Conservation (phyloP, 352 stramenopile genomes). For the Globisporangium echinulatum region DNA sequence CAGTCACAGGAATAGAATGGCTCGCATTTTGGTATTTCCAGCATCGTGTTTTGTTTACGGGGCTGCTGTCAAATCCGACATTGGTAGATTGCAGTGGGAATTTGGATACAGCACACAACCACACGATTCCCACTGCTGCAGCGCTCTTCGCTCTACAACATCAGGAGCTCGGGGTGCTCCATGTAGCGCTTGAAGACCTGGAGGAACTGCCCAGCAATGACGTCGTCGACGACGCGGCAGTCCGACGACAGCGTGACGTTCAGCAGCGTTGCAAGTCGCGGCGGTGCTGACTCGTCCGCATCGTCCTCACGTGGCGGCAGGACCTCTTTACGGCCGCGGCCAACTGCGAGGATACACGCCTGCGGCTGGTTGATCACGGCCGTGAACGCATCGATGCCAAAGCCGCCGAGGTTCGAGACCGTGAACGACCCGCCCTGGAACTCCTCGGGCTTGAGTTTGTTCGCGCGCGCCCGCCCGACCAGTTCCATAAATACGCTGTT, state of each 20-base stretch:
- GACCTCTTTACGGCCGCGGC: slow-evolving; percentile 88
- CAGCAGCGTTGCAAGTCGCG: slow-evolving; percentile 89
- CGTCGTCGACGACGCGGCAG: slow-evolving; percentile 96
- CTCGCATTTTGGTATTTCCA: too few relatives aligned
- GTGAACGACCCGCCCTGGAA: slow-evolving; percentile 99
- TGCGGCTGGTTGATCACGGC: slow-evolving; percentile 99
- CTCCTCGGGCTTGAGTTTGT: slow-evolving; percentile 98
- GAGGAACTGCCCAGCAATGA: slow-evolving; percentile 94
- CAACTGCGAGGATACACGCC: slow-evolving; percentile 98
- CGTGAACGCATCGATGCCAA: slow-evolving; percentile 97
- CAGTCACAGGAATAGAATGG: too few relatives aligned
- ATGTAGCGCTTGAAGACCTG: slow-evolving; percentile 96
- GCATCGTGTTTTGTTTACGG: too few relatives aligned
- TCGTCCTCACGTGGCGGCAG: slow-evolving; percentile 37
- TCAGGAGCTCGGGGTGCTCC: slow-evolving; percentile 89
- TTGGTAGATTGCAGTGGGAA: not conserved
- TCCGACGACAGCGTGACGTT: slow-evolving; percentile 96
- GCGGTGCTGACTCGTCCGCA: slow-evolving; percentile 65
- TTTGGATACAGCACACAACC: not conserved
- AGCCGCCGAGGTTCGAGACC: slow-evolving; percentile 98
- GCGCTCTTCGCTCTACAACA: slow-evolving; percentile 30
- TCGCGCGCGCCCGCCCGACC: slow-evolving; percentile 90
- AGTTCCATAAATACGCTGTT: slow-evolving; percentile 96
- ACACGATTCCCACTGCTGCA: not conserved
- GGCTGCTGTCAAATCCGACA: too few relatives aligned